Evolutionary conservation across 1,139 yeast genomes (phyloP).

Genomic region (Debaryomycetaceae sp.): DNA sequence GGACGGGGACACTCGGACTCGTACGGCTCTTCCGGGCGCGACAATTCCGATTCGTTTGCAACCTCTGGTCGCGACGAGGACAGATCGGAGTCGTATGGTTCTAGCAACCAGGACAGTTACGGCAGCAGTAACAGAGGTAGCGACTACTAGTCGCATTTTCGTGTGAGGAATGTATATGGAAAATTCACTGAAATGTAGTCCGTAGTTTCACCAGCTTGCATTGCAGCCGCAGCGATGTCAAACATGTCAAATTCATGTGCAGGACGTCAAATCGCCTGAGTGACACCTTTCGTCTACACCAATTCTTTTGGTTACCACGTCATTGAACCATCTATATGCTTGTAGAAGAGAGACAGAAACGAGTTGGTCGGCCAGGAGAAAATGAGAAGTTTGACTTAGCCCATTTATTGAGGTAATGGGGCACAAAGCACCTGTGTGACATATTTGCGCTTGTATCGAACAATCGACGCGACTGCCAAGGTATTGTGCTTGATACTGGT

Average conservation of each 20-base stretch:
- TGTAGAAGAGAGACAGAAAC: too few species aligned
- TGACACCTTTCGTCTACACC: too few species aligned
- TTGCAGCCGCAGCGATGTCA: too few species aligned
- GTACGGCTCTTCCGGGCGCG: slow-evolving; percentile 16
- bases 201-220: too few species aligned
- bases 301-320: too few species aligned
- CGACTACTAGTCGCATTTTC: slow-evolving; percentile 5
- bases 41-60: slow-evolving; percentile 17
- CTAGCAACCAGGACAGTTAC: slow-evolving; percentile 10
- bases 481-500: slow-evolving; percentile 47
- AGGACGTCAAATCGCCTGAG: too few species aligned
- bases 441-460: slow-evolving; percentile 44
- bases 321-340: too few species aligned
- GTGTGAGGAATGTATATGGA: too few species aligned
- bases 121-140: slow-evolving; percentile 1
- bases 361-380: too few species aligned
- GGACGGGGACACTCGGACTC: slow-evolving; percentile 13
- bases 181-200: too few species aligned
- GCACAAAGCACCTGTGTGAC: slow-evolving; percentile 48
- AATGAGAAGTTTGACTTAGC: not conserved
- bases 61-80: slow-evolving; percentile 11
- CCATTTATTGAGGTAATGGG: slow-evolving; percentile 33
- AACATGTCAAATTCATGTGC: too few species aligned
- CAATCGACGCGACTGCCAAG: slow-evolving; percentile 46
- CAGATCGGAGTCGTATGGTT: slow-evolving; percentile 16